Base-by-base conservation (phyloP, 2,329 filamentous ascomycete species). In the Aspergillus ochraceus region DNA sequence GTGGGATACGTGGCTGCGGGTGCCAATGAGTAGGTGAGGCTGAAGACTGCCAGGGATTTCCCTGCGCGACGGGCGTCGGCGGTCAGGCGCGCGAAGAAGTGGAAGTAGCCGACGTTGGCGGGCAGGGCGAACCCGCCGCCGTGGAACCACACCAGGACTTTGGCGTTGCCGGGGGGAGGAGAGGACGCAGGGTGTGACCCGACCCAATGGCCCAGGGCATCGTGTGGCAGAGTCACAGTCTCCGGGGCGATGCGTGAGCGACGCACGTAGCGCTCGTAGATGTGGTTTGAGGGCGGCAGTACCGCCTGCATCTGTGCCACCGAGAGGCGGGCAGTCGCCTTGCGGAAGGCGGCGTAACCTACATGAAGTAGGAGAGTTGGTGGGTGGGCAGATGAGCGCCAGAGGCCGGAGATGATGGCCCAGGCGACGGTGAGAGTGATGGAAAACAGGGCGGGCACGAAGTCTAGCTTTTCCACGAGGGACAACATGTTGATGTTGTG, bases 11-110 rank as follows among this genome's bases (percentile, higher is more conserved):
- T 72, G 6, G 72, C 78, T 11, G 72, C 63, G 0, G 79, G 79
- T 0, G 84, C 79, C n/a, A 88, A 79, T 26, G 82, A 83, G 71
- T 89, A 89, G 45, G 81, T 80, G n/a, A 86, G 76, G 24, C 84
- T 71, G 52, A 87, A 79, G 52, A 83, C 71, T 19, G 83, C 77
- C 30, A 84, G 72, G 32, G 77, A 74, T 54, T 83, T 79, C 47
- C 78, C 79, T 29, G 68, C 64, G 9, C 71, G 70, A n/a, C 72
- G 68, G 20, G 83, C 70, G n/a, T 76, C 71, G 42, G 76, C 71
- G 54, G 79, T 71, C 32, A 84, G 70, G 17, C 79, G 75, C 20
- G 70, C 66, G 52, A 82, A 75, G 75, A 81, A 86, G 19, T 78
- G 70, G 56, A 84, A 74, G 67, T 85, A 82, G 47, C 76, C 80